Evolutionary conservation across 108 stramenopile species (phyloP).

Genomic region (Nannochloropsis granulata): DNA sequence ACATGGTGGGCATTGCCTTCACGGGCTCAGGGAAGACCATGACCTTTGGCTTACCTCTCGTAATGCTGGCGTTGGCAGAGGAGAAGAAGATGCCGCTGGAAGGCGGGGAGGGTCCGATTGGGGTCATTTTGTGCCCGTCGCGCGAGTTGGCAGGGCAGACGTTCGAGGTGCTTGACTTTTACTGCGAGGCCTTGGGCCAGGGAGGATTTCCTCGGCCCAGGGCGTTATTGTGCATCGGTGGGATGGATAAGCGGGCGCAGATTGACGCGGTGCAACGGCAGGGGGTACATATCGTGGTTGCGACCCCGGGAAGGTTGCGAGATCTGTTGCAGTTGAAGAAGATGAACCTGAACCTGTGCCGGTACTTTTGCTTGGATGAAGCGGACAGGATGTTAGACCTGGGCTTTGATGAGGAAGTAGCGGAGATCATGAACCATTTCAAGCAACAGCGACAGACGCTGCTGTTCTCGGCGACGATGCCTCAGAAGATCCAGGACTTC

Average conservation of each 20-base stretch:
- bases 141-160: conserved; percentile 94
- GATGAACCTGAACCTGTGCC: conserved; percentile 68
- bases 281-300: conserved; percentile 85
- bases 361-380: conserved; percentile 91
- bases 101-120: conserved; percentile 85
- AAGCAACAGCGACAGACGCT: conserved; percentile 90
- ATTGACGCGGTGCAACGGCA: conserved; percentile 45
- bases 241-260: conserved; percentile 75
- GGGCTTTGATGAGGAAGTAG: conserved; percentile 92
- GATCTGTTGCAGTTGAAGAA: conserved; percentile 71
- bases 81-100: conserved; percentile 78
- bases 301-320: conserved; percentile 80
- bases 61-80: conserved; percentile 88
- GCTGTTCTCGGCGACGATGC: conserved; percentile 94
- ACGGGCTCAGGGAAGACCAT: conserved; percentile 88
- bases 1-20: conserved; percentile 99
- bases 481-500: conserved; percentile 96
- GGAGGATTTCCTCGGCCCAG: conserved; percentile 58
- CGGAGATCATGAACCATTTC: conserved; percentile 87
- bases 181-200: conserved; percentile 13
- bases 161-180: conserved; percentile 62
- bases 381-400: conserved; percentile 95
- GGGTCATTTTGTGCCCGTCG: conserved; percentile 83
- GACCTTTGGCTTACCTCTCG: conserved; percentile 77
- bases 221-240: conserved; percentile 77